A percentile compares a stretch with the other conserved stretches of the same genome.
Evolutionary conservation across 371 early-diverging fungal species (phyloP).

Genomic region (Syncephalis plumigaleata): DNA sequence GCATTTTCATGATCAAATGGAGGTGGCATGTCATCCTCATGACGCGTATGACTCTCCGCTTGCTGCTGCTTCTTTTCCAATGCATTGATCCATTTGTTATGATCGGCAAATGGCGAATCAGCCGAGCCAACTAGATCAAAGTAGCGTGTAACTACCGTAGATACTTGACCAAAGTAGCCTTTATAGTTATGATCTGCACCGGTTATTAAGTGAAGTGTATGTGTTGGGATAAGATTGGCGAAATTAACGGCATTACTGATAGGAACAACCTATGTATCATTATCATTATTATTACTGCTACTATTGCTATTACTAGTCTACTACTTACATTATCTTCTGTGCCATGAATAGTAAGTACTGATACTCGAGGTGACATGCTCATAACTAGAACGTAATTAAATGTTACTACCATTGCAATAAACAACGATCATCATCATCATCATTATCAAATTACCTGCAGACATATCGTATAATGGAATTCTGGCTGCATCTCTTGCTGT

Average conservation of each 20-base stretch:
- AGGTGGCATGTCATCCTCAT: not conserved
- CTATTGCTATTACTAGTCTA: not conserved
- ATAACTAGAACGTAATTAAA: conserved; percentile 13
- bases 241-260: conserved; percentile 29
- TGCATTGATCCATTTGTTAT: conserved; percentile 3
- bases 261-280: conserved; percentile 23
- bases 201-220: conserved; percentile 25
- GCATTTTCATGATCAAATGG: too few species aligned
- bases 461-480: too few species aligned
- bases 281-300: not conserved
- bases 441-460: too few species aligned
- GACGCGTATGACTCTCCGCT: not conserved
- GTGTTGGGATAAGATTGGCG: conserved; percentile 27
- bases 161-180: conserved; percentile 21
- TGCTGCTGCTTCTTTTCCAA: conserved; percentile 4
- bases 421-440: too few species aligned
- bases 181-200: conserved; percentile 37
- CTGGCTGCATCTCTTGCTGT: too few species aligned
- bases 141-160: conserved; percentile 17
- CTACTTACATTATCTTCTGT: conserved; percentile 23
- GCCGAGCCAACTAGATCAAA: conserved; percentile 7
- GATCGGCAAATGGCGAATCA: too few species aligned
- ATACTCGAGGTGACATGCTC: conserved; percentile 30
- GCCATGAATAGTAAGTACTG: conserved; percentile 36
- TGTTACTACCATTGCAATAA: too few species aligned